phyloP scores from a whole-genome alignment of 345 rosid species.

The Camelina hispida region DNA sequence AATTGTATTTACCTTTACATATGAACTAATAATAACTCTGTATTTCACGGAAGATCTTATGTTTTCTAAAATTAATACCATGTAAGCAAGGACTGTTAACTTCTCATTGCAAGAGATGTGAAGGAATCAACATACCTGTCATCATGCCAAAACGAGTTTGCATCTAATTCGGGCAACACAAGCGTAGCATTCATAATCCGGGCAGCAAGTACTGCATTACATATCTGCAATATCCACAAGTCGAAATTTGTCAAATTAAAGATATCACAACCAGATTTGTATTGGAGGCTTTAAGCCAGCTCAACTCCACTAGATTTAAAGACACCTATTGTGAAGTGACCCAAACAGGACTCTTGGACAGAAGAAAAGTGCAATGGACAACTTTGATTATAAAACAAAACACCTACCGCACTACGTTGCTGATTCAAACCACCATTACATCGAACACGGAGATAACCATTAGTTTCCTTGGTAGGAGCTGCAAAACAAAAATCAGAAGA shows the following conservation, averaged over 20 bases:
- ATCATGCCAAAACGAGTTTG: slow-evolving; percentile 99
- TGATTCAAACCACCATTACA: slow-evolving; percentile 99
- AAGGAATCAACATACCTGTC: slow-evolving; percentile 66
- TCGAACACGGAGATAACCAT: slow-evolving; percentile 95
- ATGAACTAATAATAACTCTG: too few species aligned
- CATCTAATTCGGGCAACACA: slow-evolving; percentile 95
- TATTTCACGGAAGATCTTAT: too few species aligned
- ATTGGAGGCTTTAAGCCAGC: slow-evolving; percentile 9
- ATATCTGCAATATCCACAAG: slow-evolving; percentile 60
- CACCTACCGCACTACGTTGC: slow-evolving; percentile 94
- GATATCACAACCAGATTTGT: slow-evolving; percentile 9
- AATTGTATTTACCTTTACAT: too few species aligned
- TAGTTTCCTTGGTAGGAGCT: slow-evolving; percentile 87
- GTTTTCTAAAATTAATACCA: background rate
- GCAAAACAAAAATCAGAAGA: slow-evolving; percentile 42
- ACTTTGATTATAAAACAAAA: slow-evolving; percentile 5
- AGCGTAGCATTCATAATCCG: slow-evolving; percentile 99
- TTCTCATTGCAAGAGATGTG: slow-evolving; percentile 21
- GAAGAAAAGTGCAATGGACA: slow-evolving; percentile 2
- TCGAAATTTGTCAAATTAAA: slow-evolving; percentile 26
- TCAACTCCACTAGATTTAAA: slow-evolving; percentile 6
- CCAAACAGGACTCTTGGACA: background rate
- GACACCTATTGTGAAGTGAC: background rate
- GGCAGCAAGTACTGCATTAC: slow-evolving; percentile 99
- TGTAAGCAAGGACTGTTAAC: background rate